phyloP scores from a whole-genome alignment of 495 filamentous ascomycete species.

The Melanomma pulvis-pyrius region DNA sequence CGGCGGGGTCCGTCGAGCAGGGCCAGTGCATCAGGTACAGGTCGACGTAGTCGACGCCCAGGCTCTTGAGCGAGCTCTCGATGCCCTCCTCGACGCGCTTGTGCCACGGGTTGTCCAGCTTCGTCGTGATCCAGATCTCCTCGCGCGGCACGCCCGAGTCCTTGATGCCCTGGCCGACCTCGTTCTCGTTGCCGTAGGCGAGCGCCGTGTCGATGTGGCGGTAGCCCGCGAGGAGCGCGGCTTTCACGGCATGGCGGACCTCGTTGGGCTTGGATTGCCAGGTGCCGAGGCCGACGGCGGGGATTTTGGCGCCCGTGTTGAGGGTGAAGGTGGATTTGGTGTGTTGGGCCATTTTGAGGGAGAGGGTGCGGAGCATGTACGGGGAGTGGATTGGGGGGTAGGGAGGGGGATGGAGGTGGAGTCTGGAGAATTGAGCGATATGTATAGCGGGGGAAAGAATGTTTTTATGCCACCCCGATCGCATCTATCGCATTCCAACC shows the following conservation, averaged over 20 bases:
- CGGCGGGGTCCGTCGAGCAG: slow-evolving; percentile 60
- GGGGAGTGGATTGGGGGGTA: background rate
- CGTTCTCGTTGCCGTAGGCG: slow-evolving; percentile 82
- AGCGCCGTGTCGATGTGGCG: slow-evolving; percentile 75
- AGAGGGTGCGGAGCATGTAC: slow-evolving; percentile 27
- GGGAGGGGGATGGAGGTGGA: background rate
- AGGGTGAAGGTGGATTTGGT: slow-evolving; percentile 68
- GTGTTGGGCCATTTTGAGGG: slow-evolving; percentile 34
- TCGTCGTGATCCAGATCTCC: slow-evolving; percentile 86
- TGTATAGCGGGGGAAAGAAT: background rate
- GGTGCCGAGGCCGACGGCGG: slow-evolving; percentile 79
- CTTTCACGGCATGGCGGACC: slow-evolving; percentile 71
- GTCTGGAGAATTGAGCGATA: background rate
- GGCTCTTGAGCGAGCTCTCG: slow-evolving; percentile 65
- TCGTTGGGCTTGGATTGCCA: slow-evolving; percentile 72
- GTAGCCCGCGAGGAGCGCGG: slow-evolving; percentile 74
- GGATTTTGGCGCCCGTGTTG: slow-evolving; percentile 79
- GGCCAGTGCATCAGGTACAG: slow-evolving; percentile 90
- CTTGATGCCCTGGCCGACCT: slow-evolving; percentile 77
- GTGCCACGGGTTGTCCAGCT: slow-evolving; percentile 84
- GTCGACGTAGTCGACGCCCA: slow-evolving; percentile 78
- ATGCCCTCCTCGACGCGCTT: slow-evolving; percentile 70
- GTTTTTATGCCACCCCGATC: background rate
- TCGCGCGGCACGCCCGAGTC: slow-evolving; percentile 79
- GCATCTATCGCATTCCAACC: background rate